Percentiles rank a stretch among this genome's conserved stretches.
Evolutionary conservation across 1,284 basidiomycete genomes (phyloP).

Genomic region (Boletus mariae): DNA sequence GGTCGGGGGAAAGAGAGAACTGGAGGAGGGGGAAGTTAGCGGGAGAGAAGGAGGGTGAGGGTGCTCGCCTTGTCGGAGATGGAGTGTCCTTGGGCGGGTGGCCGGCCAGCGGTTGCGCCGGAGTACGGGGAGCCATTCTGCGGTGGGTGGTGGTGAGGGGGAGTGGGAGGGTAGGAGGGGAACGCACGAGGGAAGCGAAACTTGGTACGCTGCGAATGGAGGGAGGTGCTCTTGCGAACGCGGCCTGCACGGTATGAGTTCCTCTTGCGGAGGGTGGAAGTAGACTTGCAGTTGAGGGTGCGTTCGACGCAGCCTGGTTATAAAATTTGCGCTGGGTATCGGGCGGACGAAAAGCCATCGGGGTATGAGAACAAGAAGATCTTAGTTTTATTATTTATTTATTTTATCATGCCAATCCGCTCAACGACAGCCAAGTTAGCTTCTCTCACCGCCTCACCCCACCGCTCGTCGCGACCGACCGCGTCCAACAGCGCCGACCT

Average conservation of each 20-base stretch:
- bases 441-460: conserved; percentile 25
- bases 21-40: conserved; percentile 27
- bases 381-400: neutral
- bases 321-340: conserved; percentile 31
- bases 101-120: conserved; percentile 27
- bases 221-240: conserved; percentile 41
- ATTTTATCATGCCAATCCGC: conserved; percentile 50
- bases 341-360: conserved; percentile 22
- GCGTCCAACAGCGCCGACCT: conserved; percentile 41
- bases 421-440: conserved; percentile 48
- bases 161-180: neutral
- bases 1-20: conserved; percentile 74
- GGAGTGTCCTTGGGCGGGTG: conserved; percentile 28
- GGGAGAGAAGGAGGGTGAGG: neutral
- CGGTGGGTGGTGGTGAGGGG: conserved; percentile 16
- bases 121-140: conserved; percentile 47
- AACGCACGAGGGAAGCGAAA: conserved; percentile 40
- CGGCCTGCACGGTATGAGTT: conserved; percentile 40
- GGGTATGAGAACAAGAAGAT: neutral
- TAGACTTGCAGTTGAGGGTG: conserved; percentile 56
- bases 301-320: conserved; percentile 32
- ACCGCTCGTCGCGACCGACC: conserved; percentile 23
- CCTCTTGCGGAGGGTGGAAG: conserved; percentile 38
- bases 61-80: conserved; percentile 47
- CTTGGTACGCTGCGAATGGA: conserved; percentile 41